These are phyloP conservation scores for Fusarium solani-melongenae DNA, from an alignment of 2,329 filamentous ascomycete species.

Conservation along the genomic window DNA sequence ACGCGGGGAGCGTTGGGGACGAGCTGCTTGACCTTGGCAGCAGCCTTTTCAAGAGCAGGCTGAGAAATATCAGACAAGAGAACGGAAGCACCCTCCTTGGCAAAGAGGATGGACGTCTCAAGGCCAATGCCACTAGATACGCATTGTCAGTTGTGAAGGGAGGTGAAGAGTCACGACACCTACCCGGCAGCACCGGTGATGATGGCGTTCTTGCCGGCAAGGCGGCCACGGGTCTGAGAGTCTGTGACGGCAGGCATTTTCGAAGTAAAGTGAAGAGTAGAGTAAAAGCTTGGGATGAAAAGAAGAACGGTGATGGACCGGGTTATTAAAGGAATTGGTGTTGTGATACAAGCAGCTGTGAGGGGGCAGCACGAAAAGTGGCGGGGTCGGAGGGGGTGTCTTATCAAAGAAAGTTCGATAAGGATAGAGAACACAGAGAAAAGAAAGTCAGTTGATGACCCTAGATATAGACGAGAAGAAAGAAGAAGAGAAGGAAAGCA, in stretches of 20 bases:
- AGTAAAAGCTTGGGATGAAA: background rate
- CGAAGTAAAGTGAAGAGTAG: background rate
- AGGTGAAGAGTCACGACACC: slow-evolving; percentile 47
- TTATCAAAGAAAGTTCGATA: slow-evolving; percentile 32
- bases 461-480: background rate
- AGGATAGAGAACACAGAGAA: background rate
- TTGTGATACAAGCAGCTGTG: slow-evolving; percentile 8
- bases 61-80: slow-evolving; percentile 87
- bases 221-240: slow-evolving; percentile 56
- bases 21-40: slow-evolving; percentile 79
- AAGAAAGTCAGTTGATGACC: background rate
- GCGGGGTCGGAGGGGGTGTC: slow-evolving; percentile 1
- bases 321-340: slow-evolving; percentile 3
- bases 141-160: slow-evolving; percentile 8
- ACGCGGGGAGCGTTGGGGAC: slow-evolving; percentile 72
- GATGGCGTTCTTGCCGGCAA: slow-evolving; percentile 72
- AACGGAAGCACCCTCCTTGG: slow-evolving; percentile 86
- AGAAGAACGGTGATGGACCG: slow-evolving; percentile 7
- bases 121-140: slow-evolving; percentile 84
- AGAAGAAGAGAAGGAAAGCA: background rate
- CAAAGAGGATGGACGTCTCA: slow-evolving; percentile 90
- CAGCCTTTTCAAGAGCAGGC: slow-evolving; percentile 79
- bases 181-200: slow-evolving; percentile 90
- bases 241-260: slow-evolving; percentile 42
- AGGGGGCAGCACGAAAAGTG: background rate